Percentiles rank a stretch among this genome's conserved stretches.
Conservation (phyloP, 2,329 filamentous ascomycete species). For the Trichoderma breve region DNA sequence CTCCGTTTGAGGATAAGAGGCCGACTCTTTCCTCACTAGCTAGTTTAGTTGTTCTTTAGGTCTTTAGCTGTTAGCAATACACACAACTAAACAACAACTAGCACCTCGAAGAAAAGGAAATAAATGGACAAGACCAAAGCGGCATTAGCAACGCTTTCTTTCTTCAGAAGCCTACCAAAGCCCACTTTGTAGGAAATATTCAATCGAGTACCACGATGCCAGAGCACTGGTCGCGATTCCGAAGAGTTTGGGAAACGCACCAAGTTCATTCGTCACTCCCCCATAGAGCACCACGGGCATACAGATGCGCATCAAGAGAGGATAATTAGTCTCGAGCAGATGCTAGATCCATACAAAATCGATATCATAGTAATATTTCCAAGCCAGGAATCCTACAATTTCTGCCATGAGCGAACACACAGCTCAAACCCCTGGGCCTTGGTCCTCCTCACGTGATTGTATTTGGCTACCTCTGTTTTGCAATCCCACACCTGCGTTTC, state of each 20-base stretch:
- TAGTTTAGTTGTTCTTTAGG: no score
- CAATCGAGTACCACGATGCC: not conserved
- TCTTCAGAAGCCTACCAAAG: not conserved
- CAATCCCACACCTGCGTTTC: not conserved
- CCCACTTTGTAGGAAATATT: not conserved
- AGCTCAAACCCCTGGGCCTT: not conserved
- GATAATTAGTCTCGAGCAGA: not conserved
- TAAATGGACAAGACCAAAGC: not conserved
- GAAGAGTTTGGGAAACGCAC: not conserved
- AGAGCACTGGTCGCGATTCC: not conserved
- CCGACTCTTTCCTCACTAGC: no score
- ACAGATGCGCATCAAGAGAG: not conserved
- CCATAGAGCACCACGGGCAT: not conserved
- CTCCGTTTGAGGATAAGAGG: no score
- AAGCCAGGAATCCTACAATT: not conserved
- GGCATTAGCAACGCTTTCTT: not conserved
- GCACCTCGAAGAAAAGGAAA: not conserved
- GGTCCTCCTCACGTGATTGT: not conserved
- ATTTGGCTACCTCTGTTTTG: not conserved
- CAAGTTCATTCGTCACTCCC: not conserved
- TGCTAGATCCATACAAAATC: not conserved
- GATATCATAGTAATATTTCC: not conserved
- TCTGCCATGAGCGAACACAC: not conserved
- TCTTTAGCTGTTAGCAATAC: no score
- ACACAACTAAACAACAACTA: no score